Evolutionary conservation across 2,329 filamentous ascomycete species (phyloP).

Genomic region (Colletotrichum tofieldiae): DNA sequence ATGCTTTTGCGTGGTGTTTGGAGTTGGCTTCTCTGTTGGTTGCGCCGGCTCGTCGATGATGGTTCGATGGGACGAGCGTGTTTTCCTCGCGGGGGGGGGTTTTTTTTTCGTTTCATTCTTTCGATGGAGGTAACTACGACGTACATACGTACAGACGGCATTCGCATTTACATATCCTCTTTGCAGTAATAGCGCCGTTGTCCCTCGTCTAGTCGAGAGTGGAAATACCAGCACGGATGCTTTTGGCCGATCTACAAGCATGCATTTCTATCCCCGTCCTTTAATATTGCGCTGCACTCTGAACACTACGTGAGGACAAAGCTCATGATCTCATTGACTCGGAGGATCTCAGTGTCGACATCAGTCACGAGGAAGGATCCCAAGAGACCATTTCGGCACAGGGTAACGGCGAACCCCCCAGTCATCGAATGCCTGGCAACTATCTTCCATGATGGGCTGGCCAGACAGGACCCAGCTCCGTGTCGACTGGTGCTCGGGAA

Average conservation of each 20-base stretch:
- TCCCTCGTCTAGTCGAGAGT: background rate
- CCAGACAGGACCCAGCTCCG: background rate
- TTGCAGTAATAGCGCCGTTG: background rate
- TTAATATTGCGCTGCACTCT: background rate
- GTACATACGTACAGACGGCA: conserved; percentile 14
- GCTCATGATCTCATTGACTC: no score
- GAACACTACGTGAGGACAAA: background rate
- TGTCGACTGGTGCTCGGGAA: background rate
- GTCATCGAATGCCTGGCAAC: background rate
- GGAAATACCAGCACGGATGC: conserved; percentile 8
- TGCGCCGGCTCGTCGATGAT: conserved; percentile 13
- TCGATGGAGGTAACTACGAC: background rate
- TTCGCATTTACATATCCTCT: conserved; percentile 13
- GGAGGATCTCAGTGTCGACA: background rate
- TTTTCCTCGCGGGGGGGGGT: no score
- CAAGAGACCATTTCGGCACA: background rate
- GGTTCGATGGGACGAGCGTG: background rate
- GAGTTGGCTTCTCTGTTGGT: conserved; percentile 41
- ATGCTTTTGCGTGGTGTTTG: conserved; percentile 44
- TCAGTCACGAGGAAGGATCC: background rate
- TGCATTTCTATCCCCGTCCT: background rate
- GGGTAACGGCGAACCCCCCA: background rate
- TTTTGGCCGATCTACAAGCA: background rate
- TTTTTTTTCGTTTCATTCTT: background rate
- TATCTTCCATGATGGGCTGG: background rate